Base-by-base conservation (phyloP, 192 early-diverging fungal genomes). In the Spinellus fusiger region DNA sequence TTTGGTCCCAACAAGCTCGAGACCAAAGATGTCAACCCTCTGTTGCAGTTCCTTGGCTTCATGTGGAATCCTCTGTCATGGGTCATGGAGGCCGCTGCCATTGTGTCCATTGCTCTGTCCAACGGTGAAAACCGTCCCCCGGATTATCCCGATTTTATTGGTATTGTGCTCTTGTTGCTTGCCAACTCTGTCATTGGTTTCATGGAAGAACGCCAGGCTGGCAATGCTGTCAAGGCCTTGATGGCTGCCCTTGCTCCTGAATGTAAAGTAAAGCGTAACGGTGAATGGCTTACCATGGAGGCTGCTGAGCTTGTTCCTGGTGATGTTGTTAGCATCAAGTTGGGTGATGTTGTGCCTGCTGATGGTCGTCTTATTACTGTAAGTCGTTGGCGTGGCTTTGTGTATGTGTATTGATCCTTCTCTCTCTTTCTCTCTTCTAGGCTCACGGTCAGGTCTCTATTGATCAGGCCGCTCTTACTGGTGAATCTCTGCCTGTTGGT, bases 331-430 rank as follows among this genome's bases (percentile, higher is more conserved):
- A 73, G 79, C 38, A 73, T 96, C 59, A 86, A 88, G 59, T 80
- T 92, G 37, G 93, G 93, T 76, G 89, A 94, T 66, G 86, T 93
- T 69, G 78, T 94, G 22, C 90, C 92, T 34, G 92, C 92, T 38
- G 92, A 94, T 70, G 84, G 81, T 58, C 86, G 89, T 69, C 82
- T 94, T 62, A 81, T 94, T 54, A 83, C 87, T 10, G 65, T 81
- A 62, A 74, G 70, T 69, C n/a, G n/a, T n/a, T n/a, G n/a, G n/a
- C n/a, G n/a, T n/a, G n/a, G n/a, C n/a, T n/a, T n/a, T n/a, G n/a
- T n/a, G n/a, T n/a, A n/a, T n/a, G n/a, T n/a, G n/a, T n/a, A 25
- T 18, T 26, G 3, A n/a, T 59, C 9, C 33, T 35, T 64, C 33
- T 18, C 12, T 37, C 18, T 44, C 8, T 54, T 54, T 47, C 10